Conservation (phyloP, 768 basidiomycete species). For the Thelephora ganbajun region DNA sequence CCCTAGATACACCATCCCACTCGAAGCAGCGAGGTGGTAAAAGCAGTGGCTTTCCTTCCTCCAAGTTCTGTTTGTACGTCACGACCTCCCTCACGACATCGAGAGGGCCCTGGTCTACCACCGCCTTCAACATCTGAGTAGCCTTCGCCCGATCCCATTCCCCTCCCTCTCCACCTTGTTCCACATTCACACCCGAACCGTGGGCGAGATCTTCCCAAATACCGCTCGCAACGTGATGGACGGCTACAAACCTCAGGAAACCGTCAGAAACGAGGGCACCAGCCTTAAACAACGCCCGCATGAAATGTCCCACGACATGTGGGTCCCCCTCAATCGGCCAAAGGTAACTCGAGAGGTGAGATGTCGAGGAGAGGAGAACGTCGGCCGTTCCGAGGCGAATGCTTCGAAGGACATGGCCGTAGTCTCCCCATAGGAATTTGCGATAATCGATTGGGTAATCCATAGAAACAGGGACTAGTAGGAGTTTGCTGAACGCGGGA, state of each 20-base stretch:
- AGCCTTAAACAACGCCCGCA: conserved; percentile 34
- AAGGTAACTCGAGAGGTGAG: conserved; percentile 38
- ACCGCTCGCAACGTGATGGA: conserved; percentile 67
- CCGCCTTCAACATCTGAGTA: conserved; percentile 32
- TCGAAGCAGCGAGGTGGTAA: conserved; percentile 38
- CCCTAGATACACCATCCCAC: conserved; percentile 7
- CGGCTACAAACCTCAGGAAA: conserved; percentile 51
- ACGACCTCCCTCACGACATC: conserved; percentile 39
- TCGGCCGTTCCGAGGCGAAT: conserved; percentile 37
- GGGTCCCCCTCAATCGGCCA: conserved; percentile 56
- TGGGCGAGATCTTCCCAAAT: conserved; percentile 52
- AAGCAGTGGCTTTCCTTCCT: conserved; percentile 21
- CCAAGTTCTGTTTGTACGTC: conserved; percentile 35
- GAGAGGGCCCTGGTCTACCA: conserved; percentile 35
- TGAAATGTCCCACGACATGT: conserved; percentile 49
- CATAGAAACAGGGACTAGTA: conserved; percentile 69
- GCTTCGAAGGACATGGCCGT: conserved; percentile 46
- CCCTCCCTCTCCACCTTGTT: conserved; percentile 6
- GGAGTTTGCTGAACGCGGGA: conserved; percentile 54
- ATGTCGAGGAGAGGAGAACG: conserved; percentile 31
- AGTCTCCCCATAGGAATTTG: conserved; percentile 73
- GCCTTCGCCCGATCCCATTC: conserved; percentile 20
- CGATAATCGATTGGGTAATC: conserved; percentile 73
- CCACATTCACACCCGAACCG: background rate
- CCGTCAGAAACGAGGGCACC: conserved; percentile 24